Evolutionary conservation across 1,284 basidiomycete species (phyloP).

Genomic region (Microbotryomycetes sp.): DNA sequence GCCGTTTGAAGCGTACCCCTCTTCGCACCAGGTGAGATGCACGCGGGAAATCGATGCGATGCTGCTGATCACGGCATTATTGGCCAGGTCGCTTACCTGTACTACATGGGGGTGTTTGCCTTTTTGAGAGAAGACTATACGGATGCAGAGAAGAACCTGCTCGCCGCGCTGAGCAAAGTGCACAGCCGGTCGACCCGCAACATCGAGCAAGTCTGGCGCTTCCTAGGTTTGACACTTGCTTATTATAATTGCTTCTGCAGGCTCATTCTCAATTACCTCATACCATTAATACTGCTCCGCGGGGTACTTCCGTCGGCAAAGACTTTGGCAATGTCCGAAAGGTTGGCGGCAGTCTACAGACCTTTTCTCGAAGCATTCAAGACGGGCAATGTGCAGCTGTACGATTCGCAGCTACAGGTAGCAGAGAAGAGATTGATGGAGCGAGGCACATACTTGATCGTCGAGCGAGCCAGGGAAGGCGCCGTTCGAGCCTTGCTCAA

Average conservation of each 20-base stretch:
- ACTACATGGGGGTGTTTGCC: slow-evolving; percentile 87
- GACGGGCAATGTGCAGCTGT: slow-evolving; percentile 66
- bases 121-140: slow-evolving; percentile 87
- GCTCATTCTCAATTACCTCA: slow-evolving; percentile 80
- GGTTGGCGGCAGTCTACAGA: slow-evolving; percentile 60
- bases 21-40: slow-evolving; percentile 68
- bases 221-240: not conserved
- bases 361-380: slow-evolving; percentile 75
- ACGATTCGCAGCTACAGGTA: slow-evolving; percentile 65
- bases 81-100: slow-evolving; percentile 71
- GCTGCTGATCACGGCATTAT: slow-evolving; percentile 5
- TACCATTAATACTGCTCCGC: slow-evolving; percentile 76
- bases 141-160: slow-evolving; percentile 49
- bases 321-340: slow-evolving; percentile 49
- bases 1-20: slow-evolving; percentile 63
- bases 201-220: slow-evolving; percentile 11
- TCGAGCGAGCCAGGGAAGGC: slow-evolving; percentile 80
- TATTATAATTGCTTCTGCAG: slow-evolving; percentile 43
- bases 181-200: slow-evolving; percentile 10
- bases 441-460: slow-evolving; percentile 71
- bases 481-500: slow-evolving; percentile 79
- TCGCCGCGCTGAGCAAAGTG: slow-evolving; percentile 2
- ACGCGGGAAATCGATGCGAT: slow-evolving; percentile 10
- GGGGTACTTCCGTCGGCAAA: slow-evolving; percentile 72
- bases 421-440: slow-evolving; percentile 64